Evolutionary conservation across 1,284 basidiomycete genomes (phyloP).

Genomic region (Ganoderma lingzhi): DNA sequence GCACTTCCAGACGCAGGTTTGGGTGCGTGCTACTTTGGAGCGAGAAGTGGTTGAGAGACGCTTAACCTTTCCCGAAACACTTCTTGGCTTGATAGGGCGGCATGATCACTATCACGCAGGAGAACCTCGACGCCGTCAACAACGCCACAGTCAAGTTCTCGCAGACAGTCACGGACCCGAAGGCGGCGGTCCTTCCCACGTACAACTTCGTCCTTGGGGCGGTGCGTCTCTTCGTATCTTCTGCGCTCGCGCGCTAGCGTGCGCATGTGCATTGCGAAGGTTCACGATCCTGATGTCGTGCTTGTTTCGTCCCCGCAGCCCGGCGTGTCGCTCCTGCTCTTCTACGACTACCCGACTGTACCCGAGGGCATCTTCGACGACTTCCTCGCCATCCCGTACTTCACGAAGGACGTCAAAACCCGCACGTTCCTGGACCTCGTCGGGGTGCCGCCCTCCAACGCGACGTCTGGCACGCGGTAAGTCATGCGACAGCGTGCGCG

Average conservation of each 20-base stretch:
- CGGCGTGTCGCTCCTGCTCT: slow-evolving; percentile 42
- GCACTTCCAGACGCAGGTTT: slow-evolving; percentile 62
- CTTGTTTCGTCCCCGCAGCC: slow-evolving; percentile 17
- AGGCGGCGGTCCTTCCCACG: slow-evolving; percentile 64
- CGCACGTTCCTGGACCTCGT: slow-evolving; percentile 51
- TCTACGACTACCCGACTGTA: slow-evolving; percentile 52
- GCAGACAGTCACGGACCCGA: slow-evolving; percentile 59
- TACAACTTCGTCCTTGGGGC: slow-evolving; percentile 56
- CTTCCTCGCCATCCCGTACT: slow-evolving; percentile 45
- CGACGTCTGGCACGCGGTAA: slow-evolving; percentile 50
- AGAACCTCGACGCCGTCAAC: slow-evolving; percentile 48
- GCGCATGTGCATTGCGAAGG: background rate
- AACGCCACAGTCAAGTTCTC: slow-evolving; percentile 60
- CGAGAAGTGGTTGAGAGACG: background rate
- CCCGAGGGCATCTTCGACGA: slow-evolving; percentile 54
- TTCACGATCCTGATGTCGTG: background rate
- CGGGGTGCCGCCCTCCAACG: slow-evolving; percentile 48
- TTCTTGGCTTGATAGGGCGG: slow-evolving; percentile 55
- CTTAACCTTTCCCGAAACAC: slow-evolving; percentile 1
- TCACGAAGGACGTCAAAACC: slow-evolving; percentile 42
- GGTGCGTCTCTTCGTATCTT: slow-evolving; percentile 37
- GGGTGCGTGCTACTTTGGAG: slow-evolving; percentile 50
- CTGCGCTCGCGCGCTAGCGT: background rate
- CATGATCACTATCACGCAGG: slow-evolving; percentile 49
- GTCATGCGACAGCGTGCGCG: slow-evolving; percentile 11